phyloP scores from a whole-genome alignment of 306 rosid species.

The Malus asiatica region DNA sequence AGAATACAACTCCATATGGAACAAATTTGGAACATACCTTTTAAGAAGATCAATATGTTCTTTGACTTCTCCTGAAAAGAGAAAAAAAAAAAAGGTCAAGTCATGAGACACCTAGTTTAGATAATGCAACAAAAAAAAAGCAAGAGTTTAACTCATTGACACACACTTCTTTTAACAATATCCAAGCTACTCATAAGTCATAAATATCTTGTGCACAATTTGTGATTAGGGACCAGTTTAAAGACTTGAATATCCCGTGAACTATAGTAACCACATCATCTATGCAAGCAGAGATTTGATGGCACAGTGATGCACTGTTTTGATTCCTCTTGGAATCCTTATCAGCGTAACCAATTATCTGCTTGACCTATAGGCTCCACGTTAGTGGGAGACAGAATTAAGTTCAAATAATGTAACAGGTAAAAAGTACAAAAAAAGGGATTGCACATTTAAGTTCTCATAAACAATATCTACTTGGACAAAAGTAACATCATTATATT shows the following conservation, averaged over 20 bases:
- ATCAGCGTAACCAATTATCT: conserved; percentile 11
- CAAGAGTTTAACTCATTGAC: conserved; percentile 1
- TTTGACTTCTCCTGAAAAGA: conserved; percentile 52
- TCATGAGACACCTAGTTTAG: conserved; percentile 5
- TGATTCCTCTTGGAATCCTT: conserved; percentile 21
- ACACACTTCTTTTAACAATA: conserved; percentile 32
- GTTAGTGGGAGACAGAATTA: not conserved
- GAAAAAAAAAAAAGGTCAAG: conserved; percentile 4
- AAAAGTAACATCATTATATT: not conserved
- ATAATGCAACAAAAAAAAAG: conserved; percentile 4
- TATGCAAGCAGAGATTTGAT: conserved; percentile 23
- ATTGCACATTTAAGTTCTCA: not conserved
- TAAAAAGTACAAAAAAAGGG: not conserved
- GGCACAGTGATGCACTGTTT: conserved; percentile 7
- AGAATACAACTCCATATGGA: conserved; percentile 33
- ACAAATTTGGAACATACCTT: conserved; percentile 54
- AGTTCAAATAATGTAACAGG: not conserved
- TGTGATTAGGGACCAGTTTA: conserved; percentile 46
- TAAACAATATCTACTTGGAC: not conserved
- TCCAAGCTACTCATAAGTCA: conserved; percentile 30
- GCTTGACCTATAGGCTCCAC: conserved; percentile 26
- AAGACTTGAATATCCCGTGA: conserved; percentile 40
- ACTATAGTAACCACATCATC: conserved; percentile 46
- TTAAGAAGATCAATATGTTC: conserved; percentile 43
- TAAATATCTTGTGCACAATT: conserved; percentile 60